Percentiles rank a stretch among this genome's conserved stretches.
phyloP scores from a whole-genome alignment of 2,329 filamentous ascomycete genomes.

The Colletotrichum lindemuthianum region DNA sequence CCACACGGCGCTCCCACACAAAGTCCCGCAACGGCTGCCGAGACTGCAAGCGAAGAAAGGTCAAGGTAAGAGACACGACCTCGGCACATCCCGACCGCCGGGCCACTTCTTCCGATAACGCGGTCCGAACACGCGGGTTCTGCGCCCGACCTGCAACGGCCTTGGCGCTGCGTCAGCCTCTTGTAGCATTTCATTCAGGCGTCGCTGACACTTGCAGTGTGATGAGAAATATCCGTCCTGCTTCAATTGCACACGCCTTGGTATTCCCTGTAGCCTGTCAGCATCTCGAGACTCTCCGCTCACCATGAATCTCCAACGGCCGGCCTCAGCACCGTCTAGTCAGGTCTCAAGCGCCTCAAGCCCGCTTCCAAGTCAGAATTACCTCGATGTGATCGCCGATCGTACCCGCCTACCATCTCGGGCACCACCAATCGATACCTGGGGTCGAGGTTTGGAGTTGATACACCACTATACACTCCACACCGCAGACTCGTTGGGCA shows the following conservation, averaged over 20 bases:
- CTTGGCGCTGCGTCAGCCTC: background rate
- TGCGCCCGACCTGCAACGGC: background rate
- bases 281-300: background rate
- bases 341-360: background rate
- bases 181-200: too few relatives aligned
- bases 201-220: conserved; percentile 27
- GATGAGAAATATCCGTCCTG: conserved; percentile 43
- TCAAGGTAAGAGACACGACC: conserved; percentile 41
- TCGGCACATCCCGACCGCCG: background rate
- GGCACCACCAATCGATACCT: conserved; percentile 15
- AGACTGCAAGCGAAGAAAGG: conserved; percentile 47
- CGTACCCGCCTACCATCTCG: background rate
- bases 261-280: conserved; percentile 43
- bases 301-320: background rate
- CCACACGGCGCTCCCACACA: conserved; percentile 43
- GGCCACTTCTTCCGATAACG: background rate
- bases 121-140: conserved; percentile 13
- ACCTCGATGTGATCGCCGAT: background rate
- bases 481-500: conserved; percentile 40
- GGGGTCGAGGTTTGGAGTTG: conserved; percentile 40
- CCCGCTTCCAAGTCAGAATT: background rate
- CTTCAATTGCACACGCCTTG: conserved; percentile 44
- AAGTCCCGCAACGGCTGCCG: conserved; percentile 46
- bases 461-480: conserved; percentile 45
- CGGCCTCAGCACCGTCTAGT: background rate